Percentiles rank a stretch among this genome's conserved stretches.
These are phyloP conservation scores for Pelargonium cotyledonis DNA, from an alignment of 441 rosid species.

Conservation along the genomic window DNA sequence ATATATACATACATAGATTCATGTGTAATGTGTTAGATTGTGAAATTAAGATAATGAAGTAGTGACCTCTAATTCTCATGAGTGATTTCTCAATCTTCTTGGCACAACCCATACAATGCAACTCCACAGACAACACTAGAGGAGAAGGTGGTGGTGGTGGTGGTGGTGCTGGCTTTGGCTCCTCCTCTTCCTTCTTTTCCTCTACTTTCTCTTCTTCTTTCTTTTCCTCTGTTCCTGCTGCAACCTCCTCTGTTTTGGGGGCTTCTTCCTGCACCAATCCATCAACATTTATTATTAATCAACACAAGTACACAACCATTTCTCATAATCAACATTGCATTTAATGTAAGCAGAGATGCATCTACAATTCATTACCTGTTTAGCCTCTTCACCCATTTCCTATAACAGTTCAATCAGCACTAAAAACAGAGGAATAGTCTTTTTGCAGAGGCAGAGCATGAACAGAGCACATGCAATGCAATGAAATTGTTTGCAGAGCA, in stretches of 20 bases:
- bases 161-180: too few relatives aligned
- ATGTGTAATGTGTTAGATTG: too few relatives aligned
- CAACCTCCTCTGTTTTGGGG: slow-evolving; percentile 23
- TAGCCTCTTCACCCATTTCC: slow-evolving; percentile 54
- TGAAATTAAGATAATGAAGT: too few relatives aligned
- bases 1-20: too few relatives aligned
- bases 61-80: slow-evolving; percentile 61
- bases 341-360: too few relatives aligned
- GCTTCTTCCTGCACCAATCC: slow-evolving; percentile 23
- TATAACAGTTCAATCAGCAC: background rate
- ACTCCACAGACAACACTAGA: slow-evolving; percentile 56
- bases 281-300: background rate
- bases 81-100: slow-evolving; percentile 76
- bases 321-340: too few relatives aligned
- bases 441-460: background rate
- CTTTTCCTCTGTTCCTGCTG: too few relatives aligned
- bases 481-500: too few relatives aligned
- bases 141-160: too few relatives aligned
- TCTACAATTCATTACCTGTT: slow-evolving; percentile 52
- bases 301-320: too few relatives aligned
- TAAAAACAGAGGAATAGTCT: background rate
- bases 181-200: slow-evolving; percentile 36
- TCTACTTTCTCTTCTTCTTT: too few relatives aligned
- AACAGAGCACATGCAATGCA: too few relatives aligned
- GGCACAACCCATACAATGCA: slow-evolving; percentile 91